These are phyloP conservation scores for Beauveria varroae DNA, from an alignment of 2,329 filamentous ascomycete species.

Conservation along the genomic window DNA sequence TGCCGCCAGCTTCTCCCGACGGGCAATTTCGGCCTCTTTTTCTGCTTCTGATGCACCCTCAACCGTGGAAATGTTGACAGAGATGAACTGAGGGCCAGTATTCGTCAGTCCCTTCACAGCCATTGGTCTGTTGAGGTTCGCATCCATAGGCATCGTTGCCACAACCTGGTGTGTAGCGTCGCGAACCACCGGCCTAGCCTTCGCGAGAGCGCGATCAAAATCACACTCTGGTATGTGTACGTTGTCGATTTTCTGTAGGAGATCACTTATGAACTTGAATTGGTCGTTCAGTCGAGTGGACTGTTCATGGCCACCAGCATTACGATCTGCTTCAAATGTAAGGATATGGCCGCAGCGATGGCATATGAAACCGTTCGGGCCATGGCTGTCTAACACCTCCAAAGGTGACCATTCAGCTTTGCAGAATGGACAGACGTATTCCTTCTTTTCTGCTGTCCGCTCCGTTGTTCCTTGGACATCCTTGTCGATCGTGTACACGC, in stretches of 20 bases:
- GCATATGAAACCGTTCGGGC: slow-evolving; percentile 70
- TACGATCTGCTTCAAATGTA: slow-evolving; percentile 57
- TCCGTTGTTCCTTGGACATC: slow-evolving; percentile 78
- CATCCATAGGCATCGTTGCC: slow-evolving; percentile 50
- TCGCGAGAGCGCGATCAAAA: slow-evolving; percentile 61
- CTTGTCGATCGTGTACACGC: slow-evolving; percentile 80
- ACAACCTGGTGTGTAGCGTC: slow-evolving; percentile 60
- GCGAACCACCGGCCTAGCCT: slow-evolving; percentile 56
- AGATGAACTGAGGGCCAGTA: slow-evolving; percentile 60
- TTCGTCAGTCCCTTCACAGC: slow-evolving; percentile 63
- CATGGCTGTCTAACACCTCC: slow-evolving; percentile 74
- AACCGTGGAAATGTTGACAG: slow-evolving; percentile 59
- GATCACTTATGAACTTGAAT: slow-evolving; percentile 68
- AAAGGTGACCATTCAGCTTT: slow-evolving; percentile 81
- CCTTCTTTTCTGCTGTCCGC: slow-evolving; percentile 79
- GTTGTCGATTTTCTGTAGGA: slow-evolving; percentile 71
- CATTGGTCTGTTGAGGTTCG: slow-evolving; percentile 48
- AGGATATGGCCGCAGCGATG: slow-evolving; percentile 65
- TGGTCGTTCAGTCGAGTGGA: slow-evolving; percentile 70
- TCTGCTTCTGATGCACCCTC: slow-evolving; percentile 61
- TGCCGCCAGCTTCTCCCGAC: slow-evolving; percentile 56
- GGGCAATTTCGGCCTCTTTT: slow-evolving; percentile 55
- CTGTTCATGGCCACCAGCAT: slow-evolving; percentile 63
- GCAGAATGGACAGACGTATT: slow-evolving; percentile 79
- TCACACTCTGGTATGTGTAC: slow-evolving; percentile 65